Percentiles rank a stretch among this genome's conserved stretches.
phyloP scores from a whole-genome alignment of 768 basidiomycete species.

The Serendipita sp. region DNA sequence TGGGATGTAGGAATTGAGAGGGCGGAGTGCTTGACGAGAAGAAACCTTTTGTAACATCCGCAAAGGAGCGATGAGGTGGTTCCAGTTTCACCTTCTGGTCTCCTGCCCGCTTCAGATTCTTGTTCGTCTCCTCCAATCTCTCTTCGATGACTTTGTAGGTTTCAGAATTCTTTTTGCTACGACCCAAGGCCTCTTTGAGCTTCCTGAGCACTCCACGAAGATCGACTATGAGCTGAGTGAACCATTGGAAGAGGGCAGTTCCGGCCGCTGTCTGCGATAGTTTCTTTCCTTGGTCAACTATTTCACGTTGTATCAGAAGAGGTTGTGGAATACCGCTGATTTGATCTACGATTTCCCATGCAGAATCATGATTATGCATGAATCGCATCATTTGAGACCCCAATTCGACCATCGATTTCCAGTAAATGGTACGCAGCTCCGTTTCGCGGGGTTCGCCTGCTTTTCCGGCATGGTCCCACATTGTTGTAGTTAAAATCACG shows the following conservation, averaged over 20 bases:
- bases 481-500: constrained; percentile 37
- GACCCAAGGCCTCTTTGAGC: not conserved
- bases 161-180: not conserved
- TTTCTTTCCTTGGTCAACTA: not conserved
- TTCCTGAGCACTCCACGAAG: not conserved
- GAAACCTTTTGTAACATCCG: no score
- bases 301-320: not conserved
- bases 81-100: not conserved
- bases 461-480: constrained; percentile 28
- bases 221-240: not conserved
- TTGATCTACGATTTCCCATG: constrained; percentile 17
- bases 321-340: not conserved
- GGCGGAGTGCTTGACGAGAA: no score
- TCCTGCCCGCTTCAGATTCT: not conserved
- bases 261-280: not conserved
- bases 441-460: constrained; percentile 24
- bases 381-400: constrained; percentile 23
- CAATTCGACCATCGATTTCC: constrained; percentile 34
- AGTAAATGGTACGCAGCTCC: constrained; percentile 33
- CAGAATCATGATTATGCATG: constrained; percentile 12
- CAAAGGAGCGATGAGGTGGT: no score
- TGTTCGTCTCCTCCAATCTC: not conserved
- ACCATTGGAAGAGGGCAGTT: not conserved
- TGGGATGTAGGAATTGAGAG: no score
- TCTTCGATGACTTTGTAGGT: no score